Evolutionary conservation across 2,329 filamentous ascomycete genomes (phyloP).

Genomic region (Didymella pomorum): DNA sequence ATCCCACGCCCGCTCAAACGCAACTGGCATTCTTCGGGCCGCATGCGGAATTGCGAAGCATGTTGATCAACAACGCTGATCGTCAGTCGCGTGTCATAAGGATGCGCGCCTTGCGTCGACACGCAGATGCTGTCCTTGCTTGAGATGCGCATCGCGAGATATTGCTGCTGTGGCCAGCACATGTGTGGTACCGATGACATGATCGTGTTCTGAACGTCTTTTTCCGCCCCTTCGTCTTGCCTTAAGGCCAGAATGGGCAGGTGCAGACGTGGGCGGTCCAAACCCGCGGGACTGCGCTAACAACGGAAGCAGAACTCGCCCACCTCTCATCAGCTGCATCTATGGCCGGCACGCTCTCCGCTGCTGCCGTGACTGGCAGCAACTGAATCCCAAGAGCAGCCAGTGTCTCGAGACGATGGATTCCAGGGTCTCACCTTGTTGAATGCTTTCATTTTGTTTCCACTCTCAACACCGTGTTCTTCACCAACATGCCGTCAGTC

Average conservation of each 20-base stretch:
- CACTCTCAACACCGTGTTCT: constrained; percentile 4
- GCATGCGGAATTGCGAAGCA: constrained; percentile 18
- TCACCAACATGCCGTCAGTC: constrained; percentile 5
- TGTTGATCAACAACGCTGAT: constrained; percentile 17
- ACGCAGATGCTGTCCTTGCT: constrained; percentile 9
- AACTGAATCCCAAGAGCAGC: background rate
- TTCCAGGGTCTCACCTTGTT: constrained; percentile 3
- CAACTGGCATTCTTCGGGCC: constrained; percentile 15
- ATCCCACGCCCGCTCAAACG: constrained; percentile 4
- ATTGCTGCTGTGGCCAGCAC: background rate
- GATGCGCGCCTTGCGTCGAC: constrained; percentile 12
- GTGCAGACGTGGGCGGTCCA: constrained; percentile 20
- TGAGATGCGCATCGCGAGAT: background rate
- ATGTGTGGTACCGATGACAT: constrained; percentile 6
- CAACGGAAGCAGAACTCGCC: constrained; percentile 26
- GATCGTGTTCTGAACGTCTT: constrained; percentile 10
- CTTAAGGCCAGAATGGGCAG: constrained; percentile 28
- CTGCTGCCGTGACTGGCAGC: constrained; percentile 5
- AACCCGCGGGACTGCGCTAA: constrained; percentile 21
- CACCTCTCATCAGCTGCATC: constrained; percentile 18
- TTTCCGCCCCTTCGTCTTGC: constrained; percentile 4
- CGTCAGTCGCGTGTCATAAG: constrained; percentile 9
- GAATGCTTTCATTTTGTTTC: constrained; percentile 15
- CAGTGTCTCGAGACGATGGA: constrained; percentile 6
- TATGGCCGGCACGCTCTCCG: background rate